Evolutionary conservation across 306 rosid genomes (phyloP), one percentile per base, ranked within the genome.

Genomic region (Cicer bijugum): DNA sequence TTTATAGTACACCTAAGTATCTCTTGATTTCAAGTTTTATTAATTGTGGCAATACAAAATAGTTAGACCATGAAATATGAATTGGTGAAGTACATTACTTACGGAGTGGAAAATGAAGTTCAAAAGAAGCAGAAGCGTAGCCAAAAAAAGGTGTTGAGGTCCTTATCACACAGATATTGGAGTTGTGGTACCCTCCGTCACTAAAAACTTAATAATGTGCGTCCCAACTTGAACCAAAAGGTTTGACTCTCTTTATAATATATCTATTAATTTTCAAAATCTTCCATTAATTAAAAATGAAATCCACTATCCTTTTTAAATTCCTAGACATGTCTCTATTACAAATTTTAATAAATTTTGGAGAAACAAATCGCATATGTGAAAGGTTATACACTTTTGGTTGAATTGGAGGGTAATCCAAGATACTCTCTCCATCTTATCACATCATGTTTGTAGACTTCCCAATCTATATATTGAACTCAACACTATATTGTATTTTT

Each of bases 11-110:
- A 40, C 19, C 69, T 74, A 28, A 28, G 35, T 74, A 74, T 42
- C 67, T 68, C 79, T 53, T 46, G 53, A 17, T 19, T 56, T 74
- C 12, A 23, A 16, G 2, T 23, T 44, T 39, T 6, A 6, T 68
- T 63, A 56, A 46, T 33, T 57, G 28, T 63, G 50, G 23, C 55
- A 40, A 37, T n/a, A 56, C 12, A 48, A 14, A 12, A 19, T 12
- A 23, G 12, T 45, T 71, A 75, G 82, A 77, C 82, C 85, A 72
- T 81, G 59, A 62, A 38, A 43, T 43, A 23, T 2, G 9, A 52
- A 52, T 55, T 72, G 64, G 11, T 71, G 66, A 71, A 61, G 20
- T 14, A 48, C 28, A 59, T 66, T 45, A 73, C 6, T 66, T 56
- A 73, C 6, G 15, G 69, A n/a, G 47, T 57, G 65, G 72, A 66